Conservation (phyloP, 257 asterid species). For the Capsicum rhomboideum region DNA sequence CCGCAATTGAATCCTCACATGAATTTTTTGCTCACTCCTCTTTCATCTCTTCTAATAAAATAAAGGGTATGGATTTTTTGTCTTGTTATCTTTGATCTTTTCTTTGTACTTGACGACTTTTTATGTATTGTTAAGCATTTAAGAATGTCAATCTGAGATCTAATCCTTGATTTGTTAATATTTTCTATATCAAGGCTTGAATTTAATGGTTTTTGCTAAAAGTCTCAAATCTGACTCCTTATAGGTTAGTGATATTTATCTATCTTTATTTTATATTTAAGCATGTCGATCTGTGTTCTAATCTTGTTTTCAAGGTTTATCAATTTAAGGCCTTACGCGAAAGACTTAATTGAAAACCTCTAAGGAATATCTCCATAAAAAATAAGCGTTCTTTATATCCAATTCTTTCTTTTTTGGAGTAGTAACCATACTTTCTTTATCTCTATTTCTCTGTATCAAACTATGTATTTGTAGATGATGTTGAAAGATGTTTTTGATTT, state of each 20-base stretch:
- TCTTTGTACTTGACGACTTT: not conserved
- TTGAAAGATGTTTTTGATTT: not conserved
- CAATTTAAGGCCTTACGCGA: not conserved
- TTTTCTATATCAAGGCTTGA: not conserved
- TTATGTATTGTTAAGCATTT: not conserved
- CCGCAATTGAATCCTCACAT: not conserved
- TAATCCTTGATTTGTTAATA: not conserved
- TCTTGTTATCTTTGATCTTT: not conserved
- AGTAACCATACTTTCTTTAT: not conserved
- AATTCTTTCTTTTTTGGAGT: not conserved
- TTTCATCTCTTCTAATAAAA: not conserved
- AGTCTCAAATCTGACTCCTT: not conserved
- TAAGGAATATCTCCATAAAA: not conserved
- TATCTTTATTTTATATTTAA: not conserved
- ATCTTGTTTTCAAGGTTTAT: not conserved
- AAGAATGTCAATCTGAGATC: not conserved
- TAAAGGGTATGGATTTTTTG: not conserved
- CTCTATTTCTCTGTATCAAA: not conserved
- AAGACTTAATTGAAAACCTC: not conserved
- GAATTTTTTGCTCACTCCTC: not conserved
- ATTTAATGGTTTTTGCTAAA: not conserved
- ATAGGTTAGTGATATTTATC: not conserved
- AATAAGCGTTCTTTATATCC: not conserved
- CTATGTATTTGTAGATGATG: not conserved
- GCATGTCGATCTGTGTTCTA: not conserved